These are phyloP conservation scores for Fusarium floridanum DNA, from an alignment of 2,329 filamentous ascomycete species.

Conservation along the genomic window DNA sequence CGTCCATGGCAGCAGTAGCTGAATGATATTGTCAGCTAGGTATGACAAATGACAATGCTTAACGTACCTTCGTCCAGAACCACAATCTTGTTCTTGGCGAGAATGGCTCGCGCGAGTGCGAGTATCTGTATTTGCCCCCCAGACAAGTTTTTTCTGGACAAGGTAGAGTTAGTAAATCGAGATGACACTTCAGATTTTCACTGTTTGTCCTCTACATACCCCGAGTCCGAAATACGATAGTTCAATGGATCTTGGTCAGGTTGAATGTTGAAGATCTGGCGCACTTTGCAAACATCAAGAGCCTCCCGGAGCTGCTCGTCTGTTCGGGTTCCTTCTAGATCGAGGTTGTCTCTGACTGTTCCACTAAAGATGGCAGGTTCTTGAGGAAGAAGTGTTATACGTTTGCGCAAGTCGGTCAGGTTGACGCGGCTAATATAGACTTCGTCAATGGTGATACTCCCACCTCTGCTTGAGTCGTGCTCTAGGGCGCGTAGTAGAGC, in stretches of 20 bases:
- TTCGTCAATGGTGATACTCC: background rate
- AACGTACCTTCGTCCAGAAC: background rate
- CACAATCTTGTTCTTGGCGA: background rate
- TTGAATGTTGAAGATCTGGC: background rate
- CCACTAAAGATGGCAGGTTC: background rate
- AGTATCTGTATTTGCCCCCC: background rate
- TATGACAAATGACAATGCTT: too few relatives aligned
- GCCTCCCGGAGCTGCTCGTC: background rate
- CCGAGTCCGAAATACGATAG: background rate
- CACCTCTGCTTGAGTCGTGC: background rate
- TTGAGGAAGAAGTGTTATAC: background rate
- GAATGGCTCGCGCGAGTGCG: background rate
- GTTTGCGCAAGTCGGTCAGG: background rate
- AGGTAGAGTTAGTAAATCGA: background rate
- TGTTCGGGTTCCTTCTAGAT: background rate
- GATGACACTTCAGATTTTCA: background rate
- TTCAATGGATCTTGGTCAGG: background rate
- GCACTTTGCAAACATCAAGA: background rate
- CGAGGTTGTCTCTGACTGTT: background rate
- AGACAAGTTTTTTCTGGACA: background rate
- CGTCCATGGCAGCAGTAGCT: background rate
- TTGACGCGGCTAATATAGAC: background rate
- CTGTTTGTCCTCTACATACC: background rate
- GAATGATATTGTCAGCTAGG: background rate
- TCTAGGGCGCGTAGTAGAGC: background rate